Percentiles rank a stretch among this genome's conserved stretches.
phyloP scores from a whole-genome alignment of 495 filamentous ascomycete genomes.

The Filosporella fistucella region DNA sequence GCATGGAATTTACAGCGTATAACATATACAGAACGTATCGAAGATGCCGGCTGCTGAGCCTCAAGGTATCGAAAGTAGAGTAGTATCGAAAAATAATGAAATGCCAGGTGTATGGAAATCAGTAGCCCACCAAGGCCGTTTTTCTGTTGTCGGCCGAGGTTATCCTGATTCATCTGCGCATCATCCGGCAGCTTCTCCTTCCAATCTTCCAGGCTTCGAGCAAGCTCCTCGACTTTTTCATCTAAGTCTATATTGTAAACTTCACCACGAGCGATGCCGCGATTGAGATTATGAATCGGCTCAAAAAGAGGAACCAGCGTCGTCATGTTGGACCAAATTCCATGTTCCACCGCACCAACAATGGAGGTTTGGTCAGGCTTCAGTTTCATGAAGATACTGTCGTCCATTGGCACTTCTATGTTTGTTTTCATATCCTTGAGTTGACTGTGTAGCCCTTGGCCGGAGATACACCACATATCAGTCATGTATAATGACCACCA shows the following conservation, averaged over 20 bases:
- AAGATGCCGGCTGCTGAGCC: neutral
- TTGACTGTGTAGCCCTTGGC: conserved; percentile 1
- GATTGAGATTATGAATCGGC: conserved; percentile 9
- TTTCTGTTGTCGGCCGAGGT: neutral
- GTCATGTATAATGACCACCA: conserved; percentile 13
- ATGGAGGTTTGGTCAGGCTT: no score
- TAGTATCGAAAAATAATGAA: conserved; percentile 8
- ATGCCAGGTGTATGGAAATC: conserved; percentile 5
- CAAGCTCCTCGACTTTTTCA: neutral
- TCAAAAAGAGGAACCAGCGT: conserved; percentile 4
- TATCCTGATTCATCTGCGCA: conserved; percentile 7
- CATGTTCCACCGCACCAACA: no score
- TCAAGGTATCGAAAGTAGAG: conserved; percentile 4
- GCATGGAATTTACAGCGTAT: conserved; percentile 5
- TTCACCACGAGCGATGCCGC: neutral
- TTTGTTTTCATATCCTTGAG: neutral
- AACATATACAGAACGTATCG: neutral
- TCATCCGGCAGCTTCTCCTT: neutral
- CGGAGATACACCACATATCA: conserved; percentile 7
- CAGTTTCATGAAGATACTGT: conserved; percentile 1
- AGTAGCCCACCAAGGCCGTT: neutral
- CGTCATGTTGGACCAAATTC: conserved; percentile 7
- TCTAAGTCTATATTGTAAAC: neutral
- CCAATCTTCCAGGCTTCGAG: conserved; percentile 1
- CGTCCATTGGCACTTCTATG: conserved; percentile 7